Evolutionary conservation across 768 basidiomycete genomes (phyloP).

Genomic region (Kwoniella pini): DNA sequence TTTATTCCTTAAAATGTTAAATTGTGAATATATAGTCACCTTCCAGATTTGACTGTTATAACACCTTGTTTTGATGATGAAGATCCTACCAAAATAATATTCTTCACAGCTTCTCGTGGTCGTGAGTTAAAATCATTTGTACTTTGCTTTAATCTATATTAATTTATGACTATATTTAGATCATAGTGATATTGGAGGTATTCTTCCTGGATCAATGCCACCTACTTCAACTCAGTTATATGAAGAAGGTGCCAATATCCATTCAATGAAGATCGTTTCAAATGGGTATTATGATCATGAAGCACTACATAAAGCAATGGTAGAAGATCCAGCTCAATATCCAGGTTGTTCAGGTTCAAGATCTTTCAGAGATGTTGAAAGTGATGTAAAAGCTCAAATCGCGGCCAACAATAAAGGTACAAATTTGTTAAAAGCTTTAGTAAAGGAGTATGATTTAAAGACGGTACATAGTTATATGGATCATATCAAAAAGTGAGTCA

Average conservation of each 20-base stretch:
- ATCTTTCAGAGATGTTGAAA: conserved; percentile 38
- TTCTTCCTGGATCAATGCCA: conserved; percentile 90
- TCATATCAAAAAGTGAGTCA: conserved; percentile 62
- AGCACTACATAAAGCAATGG: conserved; percentile 74
- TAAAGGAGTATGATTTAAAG: conserved; percentile 77
- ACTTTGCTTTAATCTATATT: too few species aligned
- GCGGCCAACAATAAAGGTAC: conserved; percentile 74
- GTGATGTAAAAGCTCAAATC: conserved; percentile 60
- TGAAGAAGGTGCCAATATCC: conserved; percentile 90
- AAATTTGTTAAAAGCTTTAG: conserved; percentile 78
- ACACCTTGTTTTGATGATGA: conserved; percentile 76
- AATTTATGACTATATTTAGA: too few species aligned
- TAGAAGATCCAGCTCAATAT: conserved; percentile 58
- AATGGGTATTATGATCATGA: conserved; percentile 76
- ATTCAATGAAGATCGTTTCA: conserved; percentile 88
- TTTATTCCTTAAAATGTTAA: background rate
- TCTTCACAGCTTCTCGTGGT: conserved; percentile 70
- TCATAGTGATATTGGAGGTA: conserved; percentile 71
- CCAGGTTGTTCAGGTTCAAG: conserved; percentile 42
- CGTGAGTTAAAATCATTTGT: too few species aligned
- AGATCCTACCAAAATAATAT: conserved; percentile 60
- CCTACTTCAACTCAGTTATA: conserved; percentile 90
- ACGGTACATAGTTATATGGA: conserved; percentile 93
- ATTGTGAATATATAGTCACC: conserved; percentile 58
- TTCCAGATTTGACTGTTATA: conserved; percentile 90